Base-by-base conservation (phyloP, 495 filamentous ascomycete genomes). In the Chaetomium tenue region DNA sequence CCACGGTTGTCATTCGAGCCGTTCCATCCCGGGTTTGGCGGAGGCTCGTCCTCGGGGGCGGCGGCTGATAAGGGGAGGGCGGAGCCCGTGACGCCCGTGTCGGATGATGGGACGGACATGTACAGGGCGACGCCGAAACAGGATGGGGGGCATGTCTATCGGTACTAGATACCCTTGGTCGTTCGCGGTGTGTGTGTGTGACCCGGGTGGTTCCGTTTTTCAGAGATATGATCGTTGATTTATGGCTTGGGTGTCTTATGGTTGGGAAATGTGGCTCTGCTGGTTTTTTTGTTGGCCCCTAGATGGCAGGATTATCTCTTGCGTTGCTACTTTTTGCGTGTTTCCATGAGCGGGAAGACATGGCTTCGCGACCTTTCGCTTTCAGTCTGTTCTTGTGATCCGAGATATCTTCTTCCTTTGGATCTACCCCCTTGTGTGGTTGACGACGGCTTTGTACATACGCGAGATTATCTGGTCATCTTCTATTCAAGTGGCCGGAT, bases 11-110 rank as follows among this genome's bases (percentile, higher is more conserved):
- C 70, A 16, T 80, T 75, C 61, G 82, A 85, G 65, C 82, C 82
- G 9, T 85, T 76, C 63, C 81, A 85, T 66, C 82, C 82, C 5
- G 82, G 82, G 0, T 84, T 83, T 53, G 68, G 72, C 46, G 66
- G 63, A 6, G 52, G 23, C 15, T n/a, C 16, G 55, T 57, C 25
- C 5, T 15, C 44, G 58, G 37, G 33, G 25, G 42, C 57, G 51
- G 53, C 39, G 44, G 44, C 26, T 59, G 52, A 48, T n/a, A 20
- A 44, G 61, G 50, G 13, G 56, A 44, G 37, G 8, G 44, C 54
- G n/a, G 70, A 68, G 22, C 65, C 70, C 6, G 66, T 71, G 13
- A 72, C 73, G 33, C 68, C 71, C 0, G 70, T 72, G 9, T 54
- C 63, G 58, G 64, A 71, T 37, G 33, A 65, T 12, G 64, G 68